A percentile compares a stretch with the other conserved stretches of the same genome.
These are phyloP conservation scores for Solanum chacoense DNA, from an alignment of 305 asterid genomes.

Conservation along the genomic window DNA sequence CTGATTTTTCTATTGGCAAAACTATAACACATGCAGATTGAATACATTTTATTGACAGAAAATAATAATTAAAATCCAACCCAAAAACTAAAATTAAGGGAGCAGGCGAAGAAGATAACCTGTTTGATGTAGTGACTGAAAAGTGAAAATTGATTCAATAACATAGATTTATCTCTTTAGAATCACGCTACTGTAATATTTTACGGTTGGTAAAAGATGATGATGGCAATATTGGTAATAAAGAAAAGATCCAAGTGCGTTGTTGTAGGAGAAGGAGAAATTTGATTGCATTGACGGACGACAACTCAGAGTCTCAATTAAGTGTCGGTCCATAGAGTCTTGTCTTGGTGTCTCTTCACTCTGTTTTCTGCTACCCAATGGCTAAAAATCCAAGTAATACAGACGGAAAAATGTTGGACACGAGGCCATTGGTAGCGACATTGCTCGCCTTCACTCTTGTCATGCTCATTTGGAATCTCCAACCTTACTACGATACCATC, in stretches of 20 bases:
- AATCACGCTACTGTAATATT: background rate
- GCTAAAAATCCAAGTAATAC: background rate
- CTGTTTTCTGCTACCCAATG: background rate
- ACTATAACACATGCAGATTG: background rate
- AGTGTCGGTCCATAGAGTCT: background rate
- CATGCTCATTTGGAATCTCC: conserved; percentile 39
- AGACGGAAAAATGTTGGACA: conserved; percentile 32
- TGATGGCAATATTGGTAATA: background rate
- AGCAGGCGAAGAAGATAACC: background rate
- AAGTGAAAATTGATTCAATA: background rate
- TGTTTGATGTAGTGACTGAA: background rate
- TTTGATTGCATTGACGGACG: background rate
- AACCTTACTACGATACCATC: conserved; percentile 42
- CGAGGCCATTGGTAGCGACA: conserved; percentile 45
- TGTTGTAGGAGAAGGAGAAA: background rate
- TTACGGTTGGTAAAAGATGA: background rate
- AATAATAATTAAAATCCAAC: background rate
- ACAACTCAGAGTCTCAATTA: background rate
- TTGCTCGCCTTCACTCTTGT: conserved; percentile 39
- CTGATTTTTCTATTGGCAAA: background rate
- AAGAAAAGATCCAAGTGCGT: background rate
- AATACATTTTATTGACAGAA: background rate
- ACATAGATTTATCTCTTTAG: background rate
- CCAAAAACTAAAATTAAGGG: background rate
- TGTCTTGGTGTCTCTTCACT: background rate